Base-by-base conservation (phyloP, 2,329 filamentous ascomycete genomes). In the Plenodomus lindquistii region DNA sequence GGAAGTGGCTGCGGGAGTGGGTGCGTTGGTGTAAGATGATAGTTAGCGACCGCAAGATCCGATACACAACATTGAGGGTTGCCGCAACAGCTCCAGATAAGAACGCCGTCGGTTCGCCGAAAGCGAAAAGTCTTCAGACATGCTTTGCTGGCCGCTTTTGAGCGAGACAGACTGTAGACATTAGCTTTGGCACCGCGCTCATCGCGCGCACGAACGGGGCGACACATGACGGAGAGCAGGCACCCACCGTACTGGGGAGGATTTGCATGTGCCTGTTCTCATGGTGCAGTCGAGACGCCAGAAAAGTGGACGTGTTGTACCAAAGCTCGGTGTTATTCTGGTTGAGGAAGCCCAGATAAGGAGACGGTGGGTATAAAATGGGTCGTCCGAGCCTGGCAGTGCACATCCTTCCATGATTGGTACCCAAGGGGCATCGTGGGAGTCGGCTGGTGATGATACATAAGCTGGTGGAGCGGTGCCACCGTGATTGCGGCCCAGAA, bases 281-380 rank as follows among this genome's bases (percentile, higher is more conserved):
- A 54, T 51, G 43, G 42, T 9, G 20, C 8, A 15, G 46, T 24
- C 34, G 55, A 55, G 37, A 57, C 50, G 43, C 45, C 47, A 56
- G 54, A 68, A 67, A 67, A 68, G 63, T 68, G 65, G 65, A 60
- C 55, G 43, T 48, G 46, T 50, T 46, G 52, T 56, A 55, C 51
- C 57, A 59, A 52, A 55, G 44, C 54, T 54, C 59, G 54, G 60
- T 46, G 55, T 50, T 41, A 49, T 38, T 51, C 57, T 65, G 52
- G 48, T 64, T 64, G 45, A 62, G 62, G 60, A 39, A 66, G 62
- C 55, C 60, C 57, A 66, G 66, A 69, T 68, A 69, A 68, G 57
- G 40, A 59, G 49, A 57, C 36, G 58, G 65, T 69, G 66, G 65
- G 61, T 68, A 69, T 54, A 67, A 62, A 31, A 50, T 66, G 66